Conservation (phyloP, 1,284 basidiomycete genomes). For the Amylostereum chailletii region DNA sequence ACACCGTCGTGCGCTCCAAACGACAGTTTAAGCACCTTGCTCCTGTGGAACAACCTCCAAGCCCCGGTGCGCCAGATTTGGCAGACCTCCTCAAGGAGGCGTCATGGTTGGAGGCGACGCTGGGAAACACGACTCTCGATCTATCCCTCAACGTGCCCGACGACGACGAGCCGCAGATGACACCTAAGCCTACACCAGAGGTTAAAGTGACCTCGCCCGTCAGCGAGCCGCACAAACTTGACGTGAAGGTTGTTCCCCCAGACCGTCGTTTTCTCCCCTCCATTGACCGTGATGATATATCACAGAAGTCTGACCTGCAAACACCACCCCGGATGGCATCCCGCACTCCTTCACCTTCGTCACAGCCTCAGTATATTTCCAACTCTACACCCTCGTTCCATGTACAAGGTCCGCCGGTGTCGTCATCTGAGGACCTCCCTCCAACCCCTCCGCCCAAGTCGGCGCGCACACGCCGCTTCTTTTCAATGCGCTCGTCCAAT, state of each 20-base stretch:
- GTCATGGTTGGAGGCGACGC: constrained; percentile 11
- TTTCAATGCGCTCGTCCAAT: constrained; percentile 19
- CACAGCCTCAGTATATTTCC: constrained; percentile 2
- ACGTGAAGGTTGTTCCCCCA: constrained; percentile 1
- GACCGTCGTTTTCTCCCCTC: neutral
- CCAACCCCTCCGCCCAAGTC: constrained; percentile 17
- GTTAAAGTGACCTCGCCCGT: neutral
- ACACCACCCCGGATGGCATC: neutral
- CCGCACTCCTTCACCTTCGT: constrained; percentile 1
- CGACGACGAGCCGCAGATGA: constrained; percentile 1
- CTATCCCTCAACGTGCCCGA: neutral
- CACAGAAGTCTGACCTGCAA: too few species aligned
- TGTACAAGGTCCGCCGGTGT: constrained; percentile 3
- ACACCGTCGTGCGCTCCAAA: constrained; percentile 12
- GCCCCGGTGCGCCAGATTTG: constrained; percentile 8
- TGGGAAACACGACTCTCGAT: constrained; percentile 5
- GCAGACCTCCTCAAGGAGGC: constrained; percentile 12
- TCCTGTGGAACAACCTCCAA: constrained; percentile 7
- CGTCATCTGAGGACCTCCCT: constrained; percentile 11
- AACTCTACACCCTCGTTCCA: constrained; percentile 9
- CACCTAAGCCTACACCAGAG: neutral
- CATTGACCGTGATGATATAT: too few species aligned
- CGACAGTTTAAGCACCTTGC: constrained; percentile 15
- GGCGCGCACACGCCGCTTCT: constrained; percentile 18
- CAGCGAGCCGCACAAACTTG: neutral